Evolutionary conservation across 139 green algal genomes (phyloP).

Genomic region (Chlorella sp.): DNA sequence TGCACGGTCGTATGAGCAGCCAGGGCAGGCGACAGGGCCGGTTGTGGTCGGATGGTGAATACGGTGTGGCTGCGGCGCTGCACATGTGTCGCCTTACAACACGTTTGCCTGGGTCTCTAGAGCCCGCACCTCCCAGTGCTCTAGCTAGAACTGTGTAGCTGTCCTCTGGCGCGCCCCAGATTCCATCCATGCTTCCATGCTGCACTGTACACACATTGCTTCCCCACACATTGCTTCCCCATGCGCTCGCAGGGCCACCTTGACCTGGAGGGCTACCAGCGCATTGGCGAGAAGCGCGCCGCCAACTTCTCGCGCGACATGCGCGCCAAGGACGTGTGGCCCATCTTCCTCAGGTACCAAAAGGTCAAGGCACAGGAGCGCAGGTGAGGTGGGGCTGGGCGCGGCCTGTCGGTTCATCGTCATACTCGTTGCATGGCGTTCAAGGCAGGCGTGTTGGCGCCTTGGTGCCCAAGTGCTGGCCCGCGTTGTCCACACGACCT

Average conservation of each 20-base stretch:
- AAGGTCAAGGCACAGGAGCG: constrained; percentile 15
- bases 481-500: neutral
- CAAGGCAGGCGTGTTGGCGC: neutral
- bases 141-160: no score
- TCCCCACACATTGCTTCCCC: no score
- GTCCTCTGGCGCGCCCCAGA: no score
- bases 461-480: neutral
- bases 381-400: neutral
- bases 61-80: no score
- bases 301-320: constrained; percentile 55
- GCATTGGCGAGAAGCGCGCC: constrained; percentile 48
- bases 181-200: neutral
- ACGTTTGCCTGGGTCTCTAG: no score
- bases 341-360: constrained; percentile 13
- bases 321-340: neutral
- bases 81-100: no score
- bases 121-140: no score
- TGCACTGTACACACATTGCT: no score
- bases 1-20: no score
- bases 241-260: constrained; percentile 34
- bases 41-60: no score
- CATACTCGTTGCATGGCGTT: neutral
- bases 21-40: no score
- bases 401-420: neutral
- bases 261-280: constrained; percentile 47